phyloP scores from a whole-genome alignment of 768 basidiomycete genomes.

The Leccinum aurantiacum region DNA sequence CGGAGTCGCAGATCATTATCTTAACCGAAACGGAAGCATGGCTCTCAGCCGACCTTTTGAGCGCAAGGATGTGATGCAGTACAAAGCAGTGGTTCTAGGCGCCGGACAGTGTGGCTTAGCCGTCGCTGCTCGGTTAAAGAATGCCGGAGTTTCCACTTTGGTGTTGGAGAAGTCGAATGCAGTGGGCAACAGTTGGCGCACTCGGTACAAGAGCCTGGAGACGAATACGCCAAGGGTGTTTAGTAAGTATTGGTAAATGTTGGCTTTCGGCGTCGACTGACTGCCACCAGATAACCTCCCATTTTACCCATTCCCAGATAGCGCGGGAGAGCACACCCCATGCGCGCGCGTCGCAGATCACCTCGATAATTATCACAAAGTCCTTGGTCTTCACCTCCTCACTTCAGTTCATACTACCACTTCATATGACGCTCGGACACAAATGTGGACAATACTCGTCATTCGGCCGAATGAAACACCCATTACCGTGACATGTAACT shows the following conservation, averaged over 20 bases:
- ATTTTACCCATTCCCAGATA: background rate
- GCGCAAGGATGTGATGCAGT: constrained; percentile 1
- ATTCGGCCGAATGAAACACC: background rate
- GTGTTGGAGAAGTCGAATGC: constrained; percentile 61
- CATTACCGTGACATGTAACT: background rate
- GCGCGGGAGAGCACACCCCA: background rate
- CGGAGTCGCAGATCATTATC: background rate
- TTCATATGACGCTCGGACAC: background rate
- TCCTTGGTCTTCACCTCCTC: constrained; percentile 5
- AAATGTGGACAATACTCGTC: background rate
- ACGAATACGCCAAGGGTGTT: constrained; percentile 10
- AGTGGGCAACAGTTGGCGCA: constrained; percentile 67
- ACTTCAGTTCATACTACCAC: constrained; percentile 1
- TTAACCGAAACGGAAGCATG: background rate
- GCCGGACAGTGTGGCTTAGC: constrained; percentile 23
- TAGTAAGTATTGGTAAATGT: constrained; percentile 3
- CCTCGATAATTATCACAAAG: constrained; percentile 9
- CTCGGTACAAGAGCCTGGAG: constrained; percentile 58
- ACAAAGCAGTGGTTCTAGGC: constrained; percentile 52
- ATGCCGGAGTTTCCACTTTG: constrained; percentile 25
- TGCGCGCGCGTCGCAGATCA: constrained; percentile 4
- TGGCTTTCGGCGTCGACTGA: background rate
- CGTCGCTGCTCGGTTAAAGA: constrained; percentile 11
- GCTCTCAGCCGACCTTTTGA: background rate
- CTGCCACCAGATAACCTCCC: background rate